Base-by-base conservation (phyloP, 176 grass and related monocot species). In the Triticum timopheevii region DNA sequence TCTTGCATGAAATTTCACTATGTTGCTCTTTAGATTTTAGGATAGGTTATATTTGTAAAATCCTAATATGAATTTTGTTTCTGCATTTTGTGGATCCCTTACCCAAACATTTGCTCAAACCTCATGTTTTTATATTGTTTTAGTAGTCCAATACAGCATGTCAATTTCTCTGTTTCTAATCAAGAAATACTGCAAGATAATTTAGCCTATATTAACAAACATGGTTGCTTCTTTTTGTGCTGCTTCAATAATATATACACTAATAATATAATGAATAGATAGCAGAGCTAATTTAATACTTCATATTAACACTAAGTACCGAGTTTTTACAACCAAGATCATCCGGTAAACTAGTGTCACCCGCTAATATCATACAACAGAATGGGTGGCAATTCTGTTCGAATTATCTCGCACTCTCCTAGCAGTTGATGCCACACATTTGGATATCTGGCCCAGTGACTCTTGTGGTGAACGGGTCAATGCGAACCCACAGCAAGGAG, bases 401-500 rank as follows among this genome's bases (percentile, higher is more conserved):
- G 63, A 77, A 67, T 71, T 63, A 85, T 70, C 38, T 82, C 70
- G 10, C 13, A 13, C 49, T n/a, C 30, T 49, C 54, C 84, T 89
- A 95, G 79, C 93, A 95, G 85, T 95, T 95, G 88, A 95, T 95
- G 25, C 93, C 91, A 79, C 93, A 95, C 69, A 77, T 19, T 8
- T 27, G 17, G 31, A 62, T 80, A 83, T 85, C 58, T 1, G 93
- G 93, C 31, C 91, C 88, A n/a, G 83, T 93, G 23, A 95, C 88
- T 58, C 91, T 22, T 19, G 93, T 95, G 20, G 93, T 95, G 86
- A 95, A 95, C 17, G 93, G 93, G 52, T 95, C 93, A 1, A 95
- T 89, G 62, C 93, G 93, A 86, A 95, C 93, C 93, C 93, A 95
- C 31, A 95, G 47, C 47, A 95, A 83, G 7, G 93, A 95, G 83